Evolutionary conservation across 108 stramenopile species (phyloP), one percentile per base, ranked within the genome.

Genomic region (Pseudonitzschia pungens): DNA sequence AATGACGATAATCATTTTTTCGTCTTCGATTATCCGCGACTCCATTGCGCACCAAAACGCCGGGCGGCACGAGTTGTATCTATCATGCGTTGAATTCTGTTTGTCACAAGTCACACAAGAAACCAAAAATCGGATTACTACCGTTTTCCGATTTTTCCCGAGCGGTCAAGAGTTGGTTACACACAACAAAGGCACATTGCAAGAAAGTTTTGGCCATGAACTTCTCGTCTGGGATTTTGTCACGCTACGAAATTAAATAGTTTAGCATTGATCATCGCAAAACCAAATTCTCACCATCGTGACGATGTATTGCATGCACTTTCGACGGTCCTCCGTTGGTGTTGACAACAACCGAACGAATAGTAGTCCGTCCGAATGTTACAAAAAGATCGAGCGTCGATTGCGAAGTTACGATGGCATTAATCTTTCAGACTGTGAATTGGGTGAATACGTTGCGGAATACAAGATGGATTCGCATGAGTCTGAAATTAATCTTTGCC

Each of bases 251-350:
- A 2, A 36, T 2, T 36, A 2, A 36, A 36, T 2, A 36, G 2
- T 36, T 36, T 36, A 2, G 6, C 36, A 36, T 36, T 36, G 36
- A 54, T 54, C 15, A 0, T 24, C 24, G 9, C n/a, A 24, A 8
- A 48, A 4, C 9, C 14, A 18, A 18, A 48, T 48, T 18, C 2
- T 10, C 16, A 48, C 14, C 45, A 11, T 11, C 45, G 3, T 48
- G 5, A 18, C 45, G 45, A 48, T 67, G 65, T 67, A 67, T 67
- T 67, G 65, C 21, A 48, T 48, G 12, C 42, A 67, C 50, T 67
- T 67, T 22, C 43, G 48, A 45, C 21, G 27, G 45, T 67, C 65
- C 0, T 67, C 65, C 26, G 15, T 67, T 45, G 65, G 44, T 18
- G 22, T 67, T n/a, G 65, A 50, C 65, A 20, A 65, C 43, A 29